Conservation (phyloP, 192 early-diverging fungal species). For the Geranomyces variabilis region DNA sequence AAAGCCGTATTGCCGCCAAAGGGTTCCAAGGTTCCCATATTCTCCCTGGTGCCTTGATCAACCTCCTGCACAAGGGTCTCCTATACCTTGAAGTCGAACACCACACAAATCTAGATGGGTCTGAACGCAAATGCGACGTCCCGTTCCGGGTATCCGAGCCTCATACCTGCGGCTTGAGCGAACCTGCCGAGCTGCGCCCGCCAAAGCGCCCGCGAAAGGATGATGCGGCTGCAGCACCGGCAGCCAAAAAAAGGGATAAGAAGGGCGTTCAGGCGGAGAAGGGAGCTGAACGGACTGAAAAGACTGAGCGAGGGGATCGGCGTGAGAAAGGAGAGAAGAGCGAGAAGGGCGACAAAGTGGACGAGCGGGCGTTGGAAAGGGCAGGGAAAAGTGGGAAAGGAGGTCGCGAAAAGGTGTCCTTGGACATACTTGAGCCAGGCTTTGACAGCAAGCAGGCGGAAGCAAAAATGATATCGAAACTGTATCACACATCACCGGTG, state of each 20-base stretch:
- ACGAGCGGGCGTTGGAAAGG: no score
- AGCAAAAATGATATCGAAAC: background rate
- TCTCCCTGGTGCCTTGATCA: slow-evolving; percentile 80
- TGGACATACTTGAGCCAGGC: background rate
- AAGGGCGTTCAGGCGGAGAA: slow-evolving; percentile 14
- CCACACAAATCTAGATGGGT: slow-evolving; percentile 86
- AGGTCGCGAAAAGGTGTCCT: background rate
- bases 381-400: background rate
- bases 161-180: slow-evolving; percentile 65
- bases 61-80: slow-evolving; percentile 87
- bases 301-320: slow-evolving; percentile 19
- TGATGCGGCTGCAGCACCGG: slow-evolving; percentile 18
- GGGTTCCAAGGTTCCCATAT: slow-evolving; percentile 53
- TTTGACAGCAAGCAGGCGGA: background rate
- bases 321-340: slow-evolving; percentile 10
- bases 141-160: slow-evolving; percentile 70
- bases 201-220: slow-evolving; percentile 26
- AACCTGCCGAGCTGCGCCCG: slow-evolving; percentile 12
- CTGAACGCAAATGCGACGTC: slow-evolving; percentile 68
- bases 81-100: slow-evolving; percentile 89
- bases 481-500: background rate
- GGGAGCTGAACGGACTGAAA: slow-evolving; percentile 15
- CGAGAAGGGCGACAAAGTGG: slow-evolving; percentile 6
- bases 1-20: slow-evolving; percentile 74
- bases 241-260: slow-evolving; percentile 21